Base-by-base conservation (phyloP, 306 rosid genomes). In the Dryas alaskensis region DNA sequence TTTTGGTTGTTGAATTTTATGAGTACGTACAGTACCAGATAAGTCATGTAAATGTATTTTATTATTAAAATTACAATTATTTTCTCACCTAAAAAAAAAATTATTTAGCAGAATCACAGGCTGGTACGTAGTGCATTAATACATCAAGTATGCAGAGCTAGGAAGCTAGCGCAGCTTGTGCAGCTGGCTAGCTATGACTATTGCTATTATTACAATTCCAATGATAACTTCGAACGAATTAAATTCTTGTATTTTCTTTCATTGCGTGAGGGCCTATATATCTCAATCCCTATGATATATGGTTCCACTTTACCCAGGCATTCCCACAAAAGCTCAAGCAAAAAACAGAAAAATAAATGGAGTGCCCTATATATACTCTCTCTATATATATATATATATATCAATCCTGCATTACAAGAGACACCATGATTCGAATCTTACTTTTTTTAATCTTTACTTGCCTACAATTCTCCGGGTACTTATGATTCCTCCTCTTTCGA, bases 241-340 rank as follows among this genome's bases (percentile, higher is more conserved):
- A 31, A 31, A 31, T 31, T 31, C 37, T 31, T 31, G 37, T 31
- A 31, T 1, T 31, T 31, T 59, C 44, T 59, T 58, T 59, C 64
- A 25, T 5, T 59, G 64, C 64, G 43, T 59, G 64, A 27, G 44
- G 13, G n/a, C 16, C 37, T 31, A 31, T 31, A 31, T 31, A 31
- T 31, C 37, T 31, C 37, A 31, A 31, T 31, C 37, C 37, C 37
- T 31, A 31, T 31, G 37, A 13, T 11, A 13, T 2, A 50, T 13
- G 54, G 54, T 4, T 60, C 45, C 65, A 27, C 31, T 69, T 53
- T 52, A n/a, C 7, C 4, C 47, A 7, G 50, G 39, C 73, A 52
- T 37, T 69, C 40, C 62, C 40, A 52, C 40, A 39, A 69, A 53
- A 69, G 63, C 50, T 39, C 46, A 53, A n/a, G 62, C 73, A 69